These are phyloP conservation scores for Lyophyllum semitale DNA, from an alignment of 768 basidiomycete genomes.

Conservation along the genomic window DNA sequence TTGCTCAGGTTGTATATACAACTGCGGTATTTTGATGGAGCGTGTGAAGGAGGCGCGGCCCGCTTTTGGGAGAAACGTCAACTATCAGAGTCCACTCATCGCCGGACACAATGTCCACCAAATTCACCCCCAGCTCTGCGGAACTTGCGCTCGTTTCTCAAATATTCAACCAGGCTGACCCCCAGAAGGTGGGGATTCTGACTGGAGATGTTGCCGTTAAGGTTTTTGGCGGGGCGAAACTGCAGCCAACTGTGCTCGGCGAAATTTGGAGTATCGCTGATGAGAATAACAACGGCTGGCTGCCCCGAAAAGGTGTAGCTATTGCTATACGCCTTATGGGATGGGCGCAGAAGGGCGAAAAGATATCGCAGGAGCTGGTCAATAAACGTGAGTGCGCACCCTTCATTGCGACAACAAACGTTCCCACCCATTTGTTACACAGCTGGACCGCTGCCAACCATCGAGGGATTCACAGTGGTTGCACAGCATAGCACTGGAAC, in stretches of 20 bases:
- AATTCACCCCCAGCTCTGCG: constrained; percentile 47
- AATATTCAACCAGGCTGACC: constrained; percentile 74
- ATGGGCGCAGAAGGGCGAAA: constrained; percentile 87
- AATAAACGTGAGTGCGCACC: constrained; percentile 62
- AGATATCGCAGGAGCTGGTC: constrained; percentile 59
- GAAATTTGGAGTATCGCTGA: constrained; percentile 95
- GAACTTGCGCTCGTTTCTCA: constrained; percentile 66
- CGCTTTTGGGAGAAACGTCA: constrained; percentile 7
- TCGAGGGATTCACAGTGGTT: constrained; percentile 67
- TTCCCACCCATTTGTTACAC: constrained; percentile 17
- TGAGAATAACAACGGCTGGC: constrained; percentile 90
- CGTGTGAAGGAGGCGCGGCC: constrained; percentile 16
- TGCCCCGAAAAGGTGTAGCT: constrained; percentile 86
- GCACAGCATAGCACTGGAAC: constrained; percentile 62
- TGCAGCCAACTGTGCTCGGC: constrained; percentile 76
- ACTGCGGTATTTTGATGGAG: constrained; percentile 11
- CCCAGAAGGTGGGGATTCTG: constrained; percentile 79
- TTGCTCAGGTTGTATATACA: neutral
- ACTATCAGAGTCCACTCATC: constrained; percentile 14
- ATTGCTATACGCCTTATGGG: constrained; percentile 90
- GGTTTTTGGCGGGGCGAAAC: constrained; percentile 81
- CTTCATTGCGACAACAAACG: constrained; percentile 3
- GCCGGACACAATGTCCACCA: constrained; percentile 41
- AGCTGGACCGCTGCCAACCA: constrained; percentile 86
- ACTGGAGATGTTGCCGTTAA: constrained; percentile 91